Base-by-base conservation (phyloP, 306 rosid species). In the Begonia masoniana region DNA sequence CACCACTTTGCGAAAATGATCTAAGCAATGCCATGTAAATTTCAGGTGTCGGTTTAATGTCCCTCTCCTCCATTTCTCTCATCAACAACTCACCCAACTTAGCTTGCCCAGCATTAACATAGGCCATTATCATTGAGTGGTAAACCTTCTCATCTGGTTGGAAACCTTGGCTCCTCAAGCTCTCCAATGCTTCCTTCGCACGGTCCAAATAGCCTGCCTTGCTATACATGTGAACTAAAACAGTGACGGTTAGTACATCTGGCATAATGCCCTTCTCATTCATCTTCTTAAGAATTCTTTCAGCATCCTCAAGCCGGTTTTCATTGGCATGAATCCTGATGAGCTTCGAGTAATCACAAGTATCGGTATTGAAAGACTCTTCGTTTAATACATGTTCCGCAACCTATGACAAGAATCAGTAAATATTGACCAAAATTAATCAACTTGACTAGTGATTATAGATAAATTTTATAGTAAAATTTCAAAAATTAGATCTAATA, bases 141-240 rank as follows among this genome's bases (percentile, higher is more conserved):
- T 67, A 91, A 51, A 66, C 66, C 73, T 79, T 78, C 10, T 47
- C 2, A 52, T 91, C 94, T 16, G 86, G 94, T 59, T 58, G 79
- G 74, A 80, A 79, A 53, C 99, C 99, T 15, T 65, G 67, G 60
- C 72, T 65, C 61, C 13, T 81, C 78, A 91, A 75, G 51, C 55
- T 49, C 63, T 77, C 74, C 57, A 78, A 86, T 47, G 84, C 92
- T 70, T 75, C 72, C 58, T 70, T 69, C 13, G 92, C 88, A 9
- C 72, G 55, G 16, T 68, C 82, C 62, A 79, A 59, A 77, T 83
- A 75, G 21, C 96, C 94, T 45, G 39, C 87, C 75, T 73, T 83
- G 81, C 84, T 52, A 62, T 91, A 86, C 96, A 86, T 77, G 76
- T 79, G 92, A 59, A 81, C 79, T 75, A 81, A 64, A 16, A 51